Evolutionary conservation across 208 protist genomes (phyloP).

Genomic region (Wallacemonas sp.): DNA sequence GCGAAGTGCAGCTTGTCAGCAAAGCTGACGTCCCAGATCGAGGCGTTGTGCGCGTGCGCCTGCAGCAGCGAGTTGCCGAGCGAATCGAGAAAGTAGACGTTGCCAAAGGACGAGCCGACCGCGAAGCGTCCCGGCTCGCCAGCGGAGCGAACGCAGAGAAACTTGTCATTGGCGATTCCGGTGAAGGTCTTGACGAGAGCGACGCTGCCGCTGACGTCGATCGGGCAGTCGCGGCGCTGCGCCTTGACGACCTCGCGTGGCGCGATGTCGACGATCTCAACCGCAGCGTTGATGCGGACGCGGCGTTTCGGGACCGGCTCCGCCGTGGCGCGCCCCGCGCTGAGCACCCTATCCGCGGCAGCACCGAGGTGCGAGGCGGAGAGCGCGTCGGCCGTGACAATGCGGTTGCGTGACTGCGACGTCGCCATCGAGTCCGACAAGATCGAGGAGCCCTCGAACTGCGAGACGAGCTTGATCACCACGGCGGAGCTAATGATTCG

Average conservation of each 20-base stretch:
- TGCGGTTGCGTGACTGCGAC: constrained; percentile 46
- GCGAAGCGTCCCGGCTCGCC: constrained; percentile 70
- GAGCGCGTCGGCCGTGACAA: constrained; percentile 63
- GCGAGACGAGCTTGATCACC: constrained; percentile 56
- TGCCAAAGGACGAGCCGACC: constrained; percentile 74
- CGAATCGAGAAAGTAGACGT: constrained; percentile 84
- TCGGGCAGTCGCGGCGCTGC: constrained; percentile 33
- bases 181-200: constrained; percentile 62
- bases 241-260: constrained; percentile 61
- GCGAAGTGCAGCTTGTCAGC: constrained; percentile 67
- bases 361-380: constrained; percentile 33
- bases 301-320: constrained; percentile 37
- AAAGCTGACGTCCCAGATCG: constrained; percentile 84
- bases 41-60: constrained; percentile 71
- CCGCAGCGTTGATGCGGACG: constrained; percentile 75
- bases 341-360: neutral
- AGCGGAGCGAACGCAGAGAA: constrained; percentile 67
- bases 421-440: constrained; percentile 59
- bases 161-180: constrained; percentile 72
- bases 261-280: constrained; percentile 82
- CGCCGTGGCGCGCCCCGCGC: neutral
- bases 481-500: constrained; percentile 52
- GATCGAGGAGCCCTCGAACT: constrained; percentile 54
- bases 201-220: constrained; percentile 64
- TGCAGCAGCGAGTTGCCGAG: constrained; percentile 82